A percentile compares a stretch with the other conserved stretches of the same genome.
These are phyloP conservation scores for Pythium volutum DNA, from an alignment of 352 stramenopile genomes.

Conservation along the genomic window DNA sequence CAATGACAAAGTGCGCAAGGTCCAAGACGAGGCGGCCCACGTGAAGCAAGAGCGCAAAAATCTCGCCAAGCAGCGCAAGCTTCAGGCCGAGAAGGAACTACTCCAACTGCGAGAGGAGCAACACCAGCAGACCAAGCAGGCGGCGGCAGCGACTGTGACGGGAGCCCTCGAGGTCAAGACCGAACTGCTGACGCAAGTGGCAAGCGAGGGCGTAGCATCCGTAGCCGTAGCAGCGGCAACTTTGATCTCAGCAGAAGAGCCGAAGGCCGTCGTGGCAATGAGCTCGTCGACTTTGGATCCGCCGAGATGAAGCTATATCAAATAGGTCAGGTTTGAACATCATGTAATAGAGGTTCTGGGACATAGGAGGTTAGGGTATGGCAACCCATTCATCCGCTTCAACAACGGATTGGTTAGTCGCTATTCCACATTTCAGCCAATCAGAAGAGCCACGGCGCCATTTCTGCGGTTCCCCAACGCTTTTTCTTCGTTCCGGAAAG, in stretches of 20 bases:
- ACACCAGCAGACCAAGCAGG: slow-evolving; percentile 34
- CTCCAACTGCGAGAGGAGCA: slow-evolving; percentile 44
- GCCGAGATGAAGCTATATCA: slow-evolving; percentile 17
- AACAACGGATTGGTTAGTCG: not conserved
- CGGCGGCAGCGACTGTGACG: not conserved
- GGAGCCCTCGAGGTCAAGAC: not conserved
- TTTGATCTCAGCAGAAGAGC: not conserved
- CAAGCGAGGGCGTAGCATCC: not conserved
- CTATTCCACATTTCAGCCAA: slow-evolving; percentile 2
- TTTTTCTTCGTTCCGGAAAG: not conserved
- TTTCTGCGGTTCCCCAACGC: not conserved
- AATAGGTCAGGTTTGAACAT: not conserved
- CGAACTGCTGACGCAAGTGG: not conserved
- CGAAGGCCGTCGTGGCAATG: not conserved
- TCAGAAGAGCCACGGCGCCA: not conserved
- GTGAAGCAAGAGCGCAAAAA: slow-evolving; percentile 69
- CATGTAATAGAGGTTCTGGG: slow-evolving; percentile 16
- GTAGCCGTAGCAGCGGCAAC: not conserved
- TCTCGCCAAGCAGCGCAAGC: slow-evolving; percentile 29
- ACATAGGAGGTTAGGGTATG: not conserved
- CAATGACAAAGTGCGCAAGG: slow-evolving; percentile 66
- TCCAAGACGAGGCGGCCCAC: slow-evolving; percentile 54
- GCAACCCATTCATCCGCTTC: not conserved
- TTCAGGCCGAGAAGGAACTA: slow-evolving; percentile 24
- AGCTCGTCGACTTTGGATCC: too few relatives aligned